phyloP scores from a whole-genome alignment of 495 filamentous ascomycete species.

The Cryomyces minteri region DNA sequence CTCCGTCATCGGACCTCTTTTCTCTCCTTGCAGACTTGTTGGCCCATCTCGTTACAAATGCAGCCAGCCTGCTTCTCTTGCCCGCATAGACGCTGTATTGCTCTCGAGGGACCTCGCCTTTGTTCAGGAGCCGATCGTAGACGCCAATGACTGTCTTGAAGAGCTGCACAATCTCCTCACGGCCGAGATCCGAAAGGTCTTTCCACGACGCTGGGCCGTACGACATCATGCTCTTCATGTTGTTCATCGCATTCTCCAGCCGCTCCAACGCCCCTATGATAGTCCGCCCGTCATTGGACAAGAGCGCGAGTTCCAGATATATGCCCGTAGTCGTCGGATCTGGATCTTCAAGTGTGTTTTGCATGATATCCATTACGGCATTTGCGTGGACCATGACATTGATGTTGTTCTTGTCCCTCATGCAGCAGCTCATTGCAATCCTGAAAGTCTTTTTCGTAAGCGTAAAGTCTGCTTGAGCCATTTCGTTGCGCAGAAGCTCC shows the following conservation, averaged over 20 bases:
- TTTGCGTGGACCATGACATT: conserved; percentile 22
- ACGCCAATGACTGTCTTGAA: neutral
- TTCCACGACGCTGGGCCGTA: neutral
- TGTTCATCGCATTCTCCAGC: conserved; percentile 2
- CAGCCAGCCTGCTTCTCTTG: neutral
- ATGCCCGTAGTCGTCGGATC: conserved; percentile 21
- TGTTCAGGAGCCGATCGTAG: conserved; percentile 3
- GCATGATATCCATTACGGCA: conserved; percentile 13
- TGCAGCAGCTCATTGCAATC: conserved; percentile 50
- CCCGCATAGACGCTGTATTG: neutral
- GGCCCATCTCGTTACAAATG: neutral
- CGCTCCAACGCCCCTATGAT: conserved; percentile 4
- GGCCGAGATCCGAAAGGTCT: neutral
- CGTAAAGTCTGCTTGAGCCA: conserved; percentile 20
- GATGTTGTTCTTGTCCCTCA: conserved; percentile 51
- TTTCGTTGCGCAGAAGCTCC: conserved; percentile 30
- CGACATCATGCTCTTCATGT: conserved; percentile 1
- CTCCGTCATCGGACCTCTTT: neutral
- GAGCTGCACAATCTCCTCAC: neutral
- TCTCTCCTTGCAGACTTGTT: neutral
- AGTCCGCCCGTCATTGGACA: conserved; percentile 1
- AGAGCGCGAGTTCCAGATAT: conserved; percentile 22
- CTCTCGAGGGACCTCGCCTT: conserved; percentile 5
- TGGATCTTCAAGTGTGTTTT: conserved; percentile 11
- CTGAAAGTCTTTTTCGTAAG: conserved; percentile 37